A percentile compares a stretch with the other conserved stretches of the same genome.
Conservation (phyloP, 768 basidiomycete genomes). For the Trametes villosa region DNA sequence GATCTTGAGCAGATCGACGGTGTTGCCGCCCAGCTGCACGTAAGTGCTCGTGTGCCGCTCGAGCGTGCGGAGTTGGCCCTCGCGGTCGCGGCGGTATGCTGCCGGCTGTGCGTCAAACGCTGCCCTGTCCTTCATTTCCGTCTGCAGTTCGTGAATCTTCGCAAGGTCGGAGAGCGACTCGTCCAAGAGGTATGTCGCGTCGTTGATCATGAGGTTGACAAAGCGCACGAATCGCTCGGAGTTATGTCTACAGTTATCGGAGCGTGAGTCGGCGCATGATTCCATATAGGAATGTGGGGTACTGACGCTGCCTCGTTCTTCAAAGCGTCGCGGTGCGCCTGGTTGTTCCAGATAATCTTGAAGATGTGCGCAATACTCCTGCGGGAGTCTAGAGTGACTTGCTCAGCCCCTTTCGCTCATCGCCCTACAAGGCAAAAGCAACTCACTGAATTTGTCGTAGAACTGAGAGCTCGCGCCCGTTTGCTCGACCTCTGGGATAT, state of each 20-base stretch:
- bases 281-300: too few species aligned
- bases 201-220: constrained; percentile 98
- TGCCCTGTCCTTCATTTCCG: constrained; percentile 77
- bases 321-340: constrained; percentile 84
- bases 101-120: constrained; percentile 69
- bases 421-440: not conserved
- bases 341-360: constrained; percentile 91
- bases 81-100: constrained; percentile 84
- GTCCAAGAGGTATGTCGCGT: constrained; percentile 97
- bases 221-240: constrained; percentile 95
- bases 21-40: constrained; percentile 83
- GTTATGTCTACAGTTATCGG: too few species aligned
- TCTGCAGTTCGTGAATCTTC: constrained; percentile 86
- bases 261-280: too few species aligned
- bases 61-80: constrained; percentile 73
- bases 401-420: not conserved
- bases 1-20: constrained; percentile 87
- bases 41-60: constrained; percentile 88
- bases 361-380: constrained; percentile 88
- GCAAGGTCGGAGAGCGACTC: constrained; percentile 89
- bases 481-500: constrained; percentile 83
- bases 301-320: constrained; percentile 76
- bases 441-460: constrained; percentile 95
- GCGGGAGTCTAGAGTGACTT: constrained; percentile 42
- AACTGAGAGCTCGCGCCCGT: constrained; percentile 98